Percentiles rank a stretch among this genome's conserved stretches.
phyloP scores from a whole-genome alignment of 2,329 filamentous ascomycete genomes.

The Chaetomium sp. region DNA sequence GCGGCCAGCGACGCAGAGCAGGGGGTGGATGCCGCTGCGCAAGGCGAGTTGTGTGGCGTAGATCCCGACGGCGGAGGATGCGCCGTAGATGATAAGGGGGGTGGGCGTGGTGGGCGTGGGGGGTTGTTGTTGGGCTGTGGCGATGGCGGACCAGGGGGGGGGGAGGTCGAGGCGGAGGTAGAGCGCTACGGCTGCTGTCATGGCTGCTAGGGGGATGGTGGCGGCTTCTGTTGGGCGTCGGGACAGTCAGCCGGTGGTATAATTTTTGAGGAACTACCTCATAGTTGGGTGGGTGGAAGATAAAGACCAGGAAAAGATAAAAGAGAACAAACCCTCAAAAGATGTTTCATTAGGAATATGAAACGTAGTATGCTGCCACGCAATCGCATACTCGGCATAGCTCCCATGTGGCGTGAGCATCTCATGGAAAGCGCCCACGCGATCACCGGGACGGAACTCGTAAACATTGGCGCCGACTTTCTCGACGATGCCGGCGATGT shows the following conservation, averaged over 20 bases:
- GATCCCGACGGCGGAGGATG: conserved; percentile 49
- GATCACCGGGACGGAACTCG: conserved; percentile 52
- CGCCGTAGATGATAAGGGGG: conserved; percentile 47
- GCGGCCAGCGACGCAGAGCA: conserved; percentile 53
- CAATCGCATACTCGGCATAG: conserved; percentile 39
- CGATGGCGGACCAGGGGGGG: conserved; percentile 28
- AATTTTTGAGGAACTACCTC: background rate
- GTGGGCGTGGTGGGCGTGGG: conserved; percentile 12
- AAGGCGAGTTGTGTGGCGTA: conserved; percentile 52
- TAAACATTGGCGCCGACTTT: conserved; percentile 47
- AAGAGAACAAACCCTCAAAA: conserved; percentile 29
- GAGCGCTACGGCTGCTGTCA: conserved; percentile 38
- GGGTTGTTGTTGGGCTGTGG: background rate
- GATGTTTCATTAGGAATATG: conserved; percentile 32
- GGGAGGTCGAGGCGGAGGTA: conserved; percentile 34
- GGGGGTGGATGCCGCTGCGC: conserved; percentile 51
- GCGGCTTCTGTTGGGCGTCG: conserved; percentile 29
- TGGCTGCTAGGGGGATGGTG: conserved; percentile 37
- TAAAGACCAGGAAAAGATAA: background rate
- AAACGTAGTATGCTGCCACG: conserved; percentile 36
- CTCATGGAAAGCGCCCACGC: conserved; percentile 48
- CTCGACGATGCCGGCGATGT: conserved; percentile 50
- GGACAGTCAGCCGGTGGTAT: background rate
- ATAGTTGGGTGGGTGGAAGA: background rate
- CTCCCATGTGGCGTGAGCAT: conserved; percentile 30